Evolutionary conservation across 768 basidiomycete species (phyloP), one percentile per base, ranked within the genome.

Genomic region (Amanita rubescens): DNA sequence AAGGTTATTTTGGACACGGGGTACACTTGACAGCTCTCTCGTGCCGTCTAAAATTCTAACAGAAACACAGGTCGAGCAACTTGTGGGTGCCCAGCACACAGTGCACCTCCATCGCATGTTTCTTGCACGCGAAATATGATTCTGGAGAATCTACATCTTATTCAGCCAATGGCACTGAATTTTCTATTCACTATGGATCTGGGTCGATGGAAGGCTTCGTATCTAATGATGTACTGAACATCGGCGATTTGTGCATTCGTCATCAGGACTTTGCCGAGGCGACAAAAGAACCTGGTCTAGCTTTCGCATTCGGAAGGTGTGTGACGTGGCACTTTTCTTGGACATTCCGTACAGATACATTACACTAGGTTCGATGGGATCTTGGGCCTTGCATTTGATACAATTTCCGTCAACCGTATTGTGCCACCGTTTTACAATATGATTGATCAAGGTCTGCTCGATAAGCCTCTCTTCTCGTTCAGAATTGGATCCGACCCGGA

Each of bases 201-300:
- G 96, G 96, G 22, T 93, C 94, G 1, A 92, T 99, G 84, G 86
- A 96, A 66, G 96, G 96, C 53, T 93, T 88, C 65, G 87, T 98
- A 51, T 97, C 94, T 10, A 82, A 81, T 55, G 96, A 99, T 62
- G 65, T 64, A 3, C 70, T 98, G 47, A 66, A 67, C 7, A 93
- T 99, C 55, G 93, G 92, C 35, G 96, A 96, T 66, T 66, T 99
- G 43, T 67, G 67, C 24, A 78, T 99, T 67, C 75, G 73, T 61
- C 57, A 70, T 11, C 89, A 90, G 66, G 86, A 93, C 64, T 99
- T 99, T 62, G 95, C 94, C 9, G 96, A 98, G 72, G 92, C 94
- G 1, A 86, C 84, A 55, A 90, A 92, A 69, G 95, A 98, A 66
- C 96, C 96, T 19, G 96, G 96, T 42, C 84, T 99, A 46, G 86